Evolutionary conservation across 2,329 filamentous ascomycete genomes (phyloP).

Genomic region (Epichloe hybrida): DNA sequence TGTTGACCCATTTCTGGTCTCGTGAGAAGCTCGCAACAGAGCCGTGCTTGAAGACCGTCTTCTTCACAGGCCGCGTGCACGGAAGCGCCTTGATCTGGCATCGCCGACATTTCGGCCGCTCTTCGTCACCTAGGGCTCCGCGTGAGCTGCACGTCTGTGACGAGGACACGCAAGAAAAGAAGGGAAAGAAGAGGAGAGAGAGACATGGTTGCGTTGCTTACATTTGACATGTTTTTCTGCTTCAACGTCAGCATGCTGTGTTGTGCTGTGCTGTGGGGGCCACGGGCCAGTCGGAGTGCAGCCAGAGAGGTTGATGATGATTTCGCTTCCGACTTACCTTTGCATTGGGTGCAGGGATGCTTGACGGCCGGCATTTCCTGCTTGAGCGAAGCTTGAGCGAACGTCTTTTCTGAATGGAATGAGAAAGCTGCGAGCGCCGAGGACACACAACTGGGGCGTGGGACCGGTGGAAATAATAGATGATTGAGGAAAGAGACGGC

Average conservation of each 20-base stretch:
- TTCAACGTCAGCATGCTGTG: constrained; percentile 5
- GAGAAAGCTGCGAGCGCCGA: background rate
- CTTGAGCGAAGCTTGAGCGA: background rate
- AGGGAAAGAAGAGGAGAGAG: too few relatives aligned
- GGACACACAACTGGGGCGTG: background rate
- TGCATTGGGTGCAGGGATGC: constrained; percentile 22
- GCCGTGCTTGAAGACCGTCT: constrained; percentile 24
- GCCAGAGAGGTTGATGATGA: background rate
- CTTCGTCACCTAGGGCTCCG: constrained; percentile 21
- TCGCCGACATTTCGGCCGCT: constrained; percentile 21
- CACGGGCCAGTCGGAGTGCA: background rate
- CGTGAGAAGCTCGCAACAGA: constrained; percentile 19
- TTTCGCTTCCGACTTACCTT: constrained; percentile 13
- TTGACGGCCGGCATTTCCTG: constrained; percentile 19
- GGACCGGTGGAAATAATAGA: background rate
- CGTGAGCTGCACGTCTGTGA: background rate
- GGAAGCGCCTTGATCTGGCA: constrained; percentile 20
- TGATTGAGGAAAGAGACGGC: background rate
- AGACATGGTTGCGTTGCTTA: constrained; percentile 7
- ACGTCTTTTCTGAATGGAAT: background rate
- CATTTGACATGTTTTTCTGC: constrained; percentile 24
- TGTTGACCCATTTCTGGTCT: constrained; percentile 24
- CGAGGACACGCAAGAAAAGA: too few relatives aligned
- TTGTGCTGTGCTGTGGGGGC: background rate
- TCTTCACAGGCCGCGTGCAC: constrained; percentile 20